A percentile compares a stretch with the other conserved stretches of the same genome.
Evolutionary conservation across 139 green algal genomes (phyloP).

Genomic region (Tetraselmis striata): DNA sequence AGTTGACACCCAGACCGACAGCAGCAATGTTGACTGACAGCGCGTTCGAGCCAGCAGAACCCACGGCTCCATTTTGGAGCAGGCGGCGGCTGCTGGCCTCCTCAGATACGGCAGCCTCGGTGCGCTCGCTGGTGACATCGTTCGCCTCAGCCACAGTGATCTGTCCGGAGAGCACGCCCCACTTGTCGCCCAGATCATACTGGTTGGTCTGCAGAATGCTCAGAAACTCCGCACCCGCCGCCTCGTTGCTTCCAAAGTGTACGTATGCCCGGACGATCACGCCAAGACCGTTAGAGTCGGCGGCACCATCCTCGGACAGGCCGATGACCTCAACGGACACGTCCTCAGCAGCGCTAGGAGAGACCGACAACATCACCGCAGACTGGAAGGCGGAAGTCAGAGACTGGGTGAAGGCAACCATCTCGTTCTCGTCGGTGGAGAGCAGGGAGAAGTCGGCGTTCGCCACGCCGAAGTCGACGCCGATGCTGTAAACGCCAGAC

Average conservation of each 20-base stretch:
- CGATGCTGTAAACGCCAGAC: neutral
- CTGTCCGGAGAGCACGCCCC: neutral
- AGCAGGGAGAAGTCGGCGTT: neutral
- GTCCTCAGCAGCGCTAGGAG: neutral
- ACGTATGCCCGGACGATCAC: neutral
- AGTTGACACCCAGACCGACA: neutral
- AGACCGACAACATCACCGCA: neutral
- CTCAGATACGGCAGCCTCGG: neutral
- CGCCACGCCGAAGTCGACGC: neutral
- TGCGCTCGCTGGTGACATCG: neutral
- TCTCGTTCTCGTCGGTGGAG: neutral
- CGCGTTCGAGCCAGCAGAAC: neutral
- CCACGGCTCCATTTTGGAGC: neutral
- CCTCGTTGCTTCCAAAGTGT: neutral
- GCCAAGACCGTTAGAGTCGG: neutral
- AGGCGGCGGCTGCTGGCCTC: neutral
- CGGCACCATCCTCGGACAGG: neutral
- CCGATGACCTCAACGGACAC: neutral
- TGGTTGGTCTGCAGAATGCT: neutral
- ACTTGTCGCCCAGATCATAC: neutral
- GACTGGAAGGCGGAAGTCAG: neutral
- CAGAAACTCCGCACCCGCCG: neutral
- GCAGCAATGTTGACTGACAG: neutral
- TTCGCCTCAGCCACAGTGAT: neutral
- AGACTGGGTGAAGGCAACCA: neutral